phyloP scores from a whole-genome alignment of 495 filamentous ascomycete genomes.

The Trichoderma virens region DNA sequence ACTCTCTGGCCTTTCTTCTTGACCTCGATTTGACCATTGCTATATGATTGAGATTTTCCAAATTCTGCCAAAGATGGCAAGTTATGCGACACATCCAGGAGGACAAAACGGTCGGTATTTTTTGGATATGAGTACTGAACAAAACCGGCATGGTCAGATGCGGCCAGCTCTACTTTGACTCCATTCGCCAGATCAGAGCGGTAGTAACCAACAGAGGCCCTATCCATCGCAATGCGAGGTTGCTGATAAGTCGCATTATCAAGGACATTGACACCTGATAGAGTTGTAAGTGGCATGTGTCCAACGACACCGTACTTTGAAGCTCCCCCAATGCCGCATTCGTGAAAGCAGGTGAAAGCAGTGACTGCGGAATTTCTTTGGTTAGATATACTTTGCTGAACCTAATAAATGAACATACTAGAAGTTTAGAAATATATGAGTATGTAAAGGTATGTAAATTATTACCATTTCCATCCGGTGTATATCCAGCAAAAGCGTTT shows the following conservation, averaged over 20 bases:
- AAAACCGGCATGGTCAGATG: slow-evolving; percentile 52
- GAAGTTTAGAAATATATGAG: too few relatives aligned
- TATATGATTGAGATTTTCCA: slow-evolving; percentile 56
- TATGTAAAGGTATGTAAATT: background rate
- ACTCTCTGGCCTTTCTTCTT: slow-evolving; percentile 12
- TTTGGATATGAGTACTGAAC: slow-evolving; percentile 54
- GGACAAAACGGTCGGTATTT: slow-evolving; percentile 39
- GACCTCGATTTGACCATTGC: slow-evolving; percentile 51
- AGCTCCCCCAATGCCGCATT: slow-evolving; percentile 65
- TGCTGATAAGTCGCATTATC: slow-evolving; percentile 38
- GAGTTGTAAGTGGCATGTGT: slow-evolving; percentile 52
- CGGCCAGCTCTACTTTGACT: slow-evolving; percentile 53
- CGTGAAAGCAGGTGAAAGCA: slow-evolving; percentile 67
- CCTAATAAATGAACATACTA: too few relatives aligned
- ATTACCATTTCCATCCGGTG: slow-evolving; percentile 33
- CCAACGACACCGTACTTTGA: slow-evolving; percentile 67
- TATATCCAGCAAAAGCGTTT: slow-evolving; percentile 61
- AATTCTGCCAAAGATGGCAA: slow-evolving; percentile 52
- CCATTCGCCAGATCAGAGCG: slow-evolving; percentile 45
- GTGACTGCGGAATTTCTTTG: slow-evolving; percentile 36
- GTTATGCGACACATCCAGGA: slow-evolving; percentile 67
- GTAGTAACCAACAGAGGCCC: slow-evolving; percentile 54
- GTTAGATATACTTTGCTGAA: background rate
- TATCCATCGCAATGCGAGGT: slow-evolving; percentile 40
- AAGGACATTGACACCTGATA: slow-evolving; percentile 50